Percentiles rank a stretch among this genome's conserved stretches.
phyloP scores from a whole-genome alignment of 2,329 filamentous ascomycete species.

The Verticillium nubilum region DNA sequence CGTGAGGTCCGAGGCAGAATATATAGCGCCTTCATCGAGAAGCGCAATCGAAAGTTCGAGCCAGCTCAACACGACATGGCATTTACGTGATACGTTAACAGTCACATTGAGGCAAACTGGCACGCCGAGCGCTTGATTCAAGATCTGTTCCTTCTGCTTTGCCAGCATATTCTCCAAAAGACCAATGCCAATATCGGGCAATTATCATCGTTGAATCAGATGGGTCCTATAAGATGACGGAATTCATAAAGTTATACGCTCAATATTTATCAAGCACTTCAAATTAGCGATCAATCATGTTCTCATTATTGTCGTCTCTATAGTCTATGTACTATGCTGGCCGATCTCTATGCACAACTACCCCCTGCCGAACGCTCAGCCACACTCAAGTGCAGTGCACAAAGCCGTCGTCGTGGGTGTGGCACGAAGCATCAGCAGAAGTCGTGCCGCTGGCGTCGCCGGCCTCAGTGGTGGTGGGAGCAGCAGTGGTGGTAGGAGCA shows the following conservation, averaged over 20 bases:
- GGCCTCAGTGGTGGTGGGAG: conserved; percentile 34
- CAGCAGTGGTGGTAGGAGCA: neutral
- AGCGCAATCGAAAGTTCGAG: too few relatives aligned
- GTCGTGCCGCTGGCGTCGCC: conserved; percentile 48
- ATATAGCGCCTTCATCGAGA: too few relatives aligned
- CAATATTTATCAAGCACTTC: neutral
- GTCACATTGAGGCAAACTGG: too few relatives aligned
- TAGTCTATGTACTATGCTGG: neutral
- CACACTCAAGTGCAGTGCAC: conserved; percentile 13
- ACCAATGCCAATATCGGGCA: too few relatives aligned
- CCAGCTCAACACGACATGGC: too few relatives aligned
- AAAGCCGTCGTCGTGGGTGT: conserved; percentile 35
- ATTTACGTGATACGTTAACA: too few relatives aligned
- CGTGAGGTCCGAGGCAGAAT: too few relatives aligned
- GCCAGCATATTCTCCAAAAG: too few relatives aligned
- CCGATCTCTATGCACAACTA: neutral
- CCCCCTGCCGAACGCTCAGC: neutral
- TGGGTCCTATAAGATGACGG: too few relatives aligned
- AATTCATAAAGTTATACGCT: neutral
- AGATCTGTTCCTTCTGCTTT: too few relatives aligned
- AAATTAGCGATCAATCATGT: neutral
- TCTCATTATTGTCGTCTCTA: neutral
- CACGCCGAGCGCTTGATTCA: too few relatives aligned
- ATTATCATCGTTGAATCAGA: too few relatives aligned
- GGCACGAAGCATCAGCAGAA: conserved; percentile 46